These are phyloP conservation scores for Purpureocillium lavendulum DNA, from an alignment of 2,329 filamentous ascomycete genomes.

Conservation along the genomic window DNA sequence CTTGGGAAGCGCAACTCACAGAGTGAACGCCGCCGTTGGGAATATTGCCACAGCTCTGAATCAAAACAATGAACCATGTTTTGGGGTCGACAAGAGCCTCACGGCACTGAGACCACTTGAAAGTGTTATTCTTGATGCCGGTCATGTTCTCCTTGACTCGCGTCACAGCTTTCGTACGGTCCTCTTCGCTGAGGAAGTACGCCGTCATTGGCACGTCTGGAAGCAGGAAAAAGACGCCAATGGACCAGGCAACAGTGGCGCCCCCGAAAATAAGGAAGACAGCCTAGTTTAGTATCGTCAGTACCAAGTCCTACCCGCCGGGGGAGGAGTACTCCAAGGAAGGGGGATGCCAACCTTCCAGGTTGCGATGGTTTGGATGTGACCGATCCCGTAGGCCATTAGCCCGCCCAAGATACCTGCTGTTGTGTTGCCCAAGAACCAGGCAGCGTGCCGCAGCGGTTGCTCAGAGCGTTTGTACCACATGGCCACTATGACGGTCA, in stretches of 20 bases:
- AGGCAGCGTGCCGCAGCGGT: conserved; percentile 20
- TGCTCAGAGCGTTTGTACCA: conserved; percentile 23
- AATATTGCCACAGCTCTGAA: conserved; percentile 16
- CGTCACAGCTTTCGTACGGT: conserved; percentile 19
- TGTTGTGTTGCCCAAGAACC: conserved; percentile 23
- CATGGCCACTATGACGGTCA: conserved; percentile 21
- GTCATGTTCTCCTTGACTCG: conserved; percentile 24
- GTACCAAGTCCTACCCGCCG: too few species aligned
- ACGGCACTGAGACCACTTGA: conserved; percentile 13
- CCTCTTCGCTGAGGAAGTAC: conserved; percentile 16
- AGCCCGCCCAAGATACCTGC: conserved; percentile 19
- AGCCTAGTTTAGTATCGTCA: neutral
- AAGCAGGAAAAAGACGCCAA: conserved; percentile 11
- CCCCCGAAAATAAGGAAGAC: conserved; percentile 16
- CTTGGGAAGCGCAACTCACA: conserved; percentile 10
- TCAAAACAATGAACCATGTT: conserved; percentile 16
- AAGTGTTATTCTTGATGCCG: conserved; percentile 20
- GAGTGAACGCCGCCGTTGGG: conserved; percentile 20
- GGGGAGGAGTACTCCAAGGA: too few species aligned
- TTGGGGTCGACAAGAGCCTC: conserved; percentile 17
- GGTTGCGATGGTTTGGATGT: conserved; percentile 10
- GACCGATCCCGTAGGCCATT: conserved; percentile 20
- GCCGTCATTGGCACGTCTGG: conserved; percentile 16
- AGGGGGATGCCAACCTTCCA: conserved; percentile 15
- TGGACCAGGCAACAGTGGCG: conserved; percentile 13